Conservation (phyloP, 441 rosid species). For the Bruguiera hainesii region DNA sequence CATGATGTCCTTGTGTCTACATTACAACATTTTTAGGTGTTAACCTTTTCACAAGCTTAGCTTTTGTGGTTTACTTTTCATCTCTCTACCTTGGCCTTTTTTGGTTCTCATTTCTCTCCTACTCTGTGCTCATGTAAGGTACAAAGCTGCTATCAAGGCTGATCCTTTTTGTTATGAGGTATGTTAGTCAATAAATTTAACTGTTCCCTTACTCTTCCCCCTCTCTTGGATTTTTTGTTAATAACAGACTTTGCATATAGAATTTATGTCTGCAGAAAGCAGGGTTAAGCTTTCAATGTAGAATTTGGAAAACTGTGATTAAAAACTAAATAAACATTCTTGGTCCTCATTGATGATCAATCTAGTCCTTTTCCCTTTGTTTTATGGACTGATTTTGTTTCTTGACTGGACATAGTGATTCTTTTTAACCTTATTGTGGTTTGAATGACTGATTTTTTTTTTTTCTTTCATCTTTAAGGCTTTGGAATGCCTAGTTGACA, state of each 20-base stretch:
- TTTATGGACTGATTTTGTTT: not conserved
- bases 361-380: not conserved
- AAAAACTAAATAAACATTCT: not conserved
- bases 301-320: not conserved
- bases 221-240: not conserved
- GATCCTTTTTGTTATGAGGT: slow-evolving; percentile 98
- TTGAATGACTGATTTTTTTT: slow-evolving; percentile 18
- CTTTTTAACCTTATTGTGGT: not conserved
- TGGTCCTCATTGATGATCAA: not conserved
- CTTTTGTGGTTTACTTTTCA: not conserved
- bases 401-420: not conserved
- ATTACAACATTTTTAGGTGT: not conserved
- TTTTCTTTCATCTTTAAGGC: slow-evolving; percentile 49
- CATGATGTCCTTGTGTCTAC: slow-evolving; percentile 2
- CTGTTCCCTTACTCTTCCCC: not conserved
- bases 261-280: not conserved
- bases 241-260: not conserved
- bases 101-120: slow-evolving; percentile 7
- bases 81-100: not conserved
- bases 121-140: slow-evolving; percentile 47
- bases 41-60: too few relatives aligned
- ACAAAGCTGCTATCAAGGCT: slow-evolving; percentile 92
- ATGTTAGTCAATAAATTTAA: slow-evolving; percentile 18
- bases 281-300: slow-evolving; percentile 2
- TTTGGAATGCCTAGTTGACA: slow-evolving; percentile 84